Evolutionary conservation across 345 rosid genomes (phyloP), one percentile per base, ranked within the genome.

Genomic region (Turritis glabra): DNA sequence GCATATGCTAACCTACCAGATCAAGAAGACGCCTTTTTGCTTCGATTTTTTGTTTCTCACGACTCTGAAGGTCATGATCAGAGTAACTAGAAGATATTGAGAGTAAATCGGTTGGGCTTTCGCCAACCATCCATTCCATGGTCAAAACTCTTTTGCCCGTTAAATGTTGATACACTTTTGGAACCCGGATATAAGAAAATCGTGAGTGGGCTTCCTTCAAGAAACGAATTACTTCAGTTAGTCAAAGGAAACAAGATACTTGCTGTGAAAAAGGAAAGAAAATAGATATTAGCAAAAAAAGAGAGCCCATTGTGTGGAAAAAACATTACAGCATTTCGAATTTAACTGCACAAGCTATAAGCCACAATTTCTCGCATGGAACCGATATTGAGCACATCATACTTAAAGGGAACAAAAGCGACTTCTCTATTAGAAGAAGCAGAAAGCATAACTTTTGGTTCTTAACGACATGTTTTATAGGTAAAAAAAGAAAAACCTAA

Each of bases 81-180:
- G 90, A 64, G 62, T 76, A 46, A 30, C 77, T 65, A 58, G 81
- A 60, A 58, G 94, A 76, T 67, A 82, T 17, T 37, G 90, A 54
- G 60, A 85, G 62, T 69, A 93, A 80, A 83, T 85, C 89, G 21
- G 86, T 88, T 65, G 97, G 87, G 80, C 92, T 91, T 66, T 91
- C 97, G 44, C 98, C 98, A 76, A 38, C 90, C 61, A 93, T 88
- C 98, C 98, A 93, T 79, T 93, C 98, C 98, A 93, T 88, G 15
- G 98, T 93, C 83, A 91, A 81, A 79, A 91, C 91, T 82, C 94
- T 85, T 86, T 89, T 93, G 51, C 90, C 71, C 38, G 80, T 85
- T 74, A 93, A 80, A 82, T 88, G 78, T 48, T 63, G 75, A 72
- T 76, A 83, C 62, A 93, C 82, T 80, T 88, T 91, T 65, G 98